Evolutionary conservation across 768 basidiomycete genomes (phyloP).

Genomic region (Suillus fuscotomentosus): DNA sequence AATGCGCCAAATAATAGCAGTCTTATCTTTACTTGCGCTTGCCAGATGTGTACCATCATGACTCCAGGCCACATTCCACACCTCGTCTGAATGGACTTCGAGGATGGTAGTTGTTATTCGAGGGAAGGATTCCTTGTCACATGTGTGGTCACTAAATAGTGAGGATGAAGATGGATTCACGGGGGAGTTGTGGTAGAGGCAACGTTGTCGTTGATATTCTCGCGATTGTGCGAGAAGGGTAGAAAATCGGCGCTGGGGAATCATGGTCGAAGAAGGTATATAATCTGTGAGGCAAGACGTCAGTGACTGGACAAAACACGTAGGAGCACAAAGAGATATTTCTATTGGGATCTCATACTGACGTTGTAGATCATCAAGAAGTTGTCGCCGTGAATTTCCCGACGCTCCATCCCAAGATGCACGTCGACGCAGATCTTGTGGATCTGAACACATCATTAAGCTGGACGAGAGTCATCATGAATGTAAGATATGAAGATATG

Average conservation of each 20-base stretch:
- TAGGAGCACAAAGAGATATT: not conserved
- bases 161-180: conserved; percentile 60
- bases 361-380: conserved; percentile 87
- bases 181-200: conserved; percentile 84
- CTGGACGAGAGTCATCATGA: conserved; percentile 38
- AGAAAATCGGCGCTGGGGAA: conserved; percentile 85
- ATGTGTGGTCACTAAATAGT: conserved; percentile 85
- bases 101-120: conserved; percentile 81
- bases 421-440: conserved; percentile 76
- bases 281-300: conserved; percentile 50
- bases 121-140: conserved; percentile 81
- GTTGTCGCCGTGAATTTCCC: conserved; percentile 70
- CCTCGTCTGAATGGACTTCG: conserved; percentile 86
- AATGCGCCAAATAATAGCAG: conserved; percentile 87
- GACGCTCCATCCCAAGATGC: conserved; percentile 89
- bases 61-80: conserved; percentile 97
- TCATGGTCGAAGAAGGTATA: conserved; percentile 90
- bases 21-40: conserved; percentile 83
- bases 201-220: conserved; percentile 73
- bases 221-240: conserved; percentile 86
- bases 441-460: conserved; percentile 89
- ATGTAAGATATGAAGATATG: conserved; percentile 13
- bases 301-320: not conserved
- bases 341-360: conserved; percentile 17
- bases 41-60: conserved; percentile 83